Conservation (phyloP, 192 early-diverging fungal species). For the Backusella liffmaniae region DNA sequence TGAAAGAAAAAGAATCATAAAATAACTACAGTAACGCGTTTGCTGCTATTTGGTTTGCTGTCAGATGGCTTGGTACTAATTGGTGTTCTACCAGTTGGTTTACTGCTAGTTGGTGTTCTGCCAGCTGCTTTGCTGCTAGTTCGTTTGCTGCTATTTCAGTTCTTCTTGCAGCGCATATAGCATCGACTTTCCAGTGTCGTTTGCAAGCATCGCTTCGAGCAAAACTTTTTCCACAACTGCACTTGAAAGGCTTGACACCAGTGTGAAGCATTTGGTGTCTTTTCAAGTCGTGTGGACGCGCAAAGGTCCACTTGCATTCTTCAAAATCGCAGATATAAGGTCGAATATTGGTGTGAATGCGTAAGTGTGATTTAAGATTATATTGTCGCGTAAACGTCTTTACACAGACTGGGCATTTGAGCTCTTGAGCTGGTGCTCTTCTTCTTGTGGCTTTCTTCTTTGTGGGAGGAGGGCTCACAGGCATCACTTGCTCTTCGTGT, state of each 20-base stretch:
- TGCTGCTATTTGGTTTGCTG: neutral
- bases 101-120: too few relatives aligned
- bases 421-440: neutral
- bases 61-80: too few relatives aligned
- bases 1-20: neutral
- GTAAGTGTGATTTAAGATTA: conserved; percentile 73
- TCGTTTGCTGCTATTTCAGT: neutral
- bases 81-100: too few relatives aligned
- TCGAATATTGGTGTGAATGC: conserved; percentile 72
- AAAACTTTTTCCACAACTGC: conserved; percentile 76
- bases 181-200: conserved; percentile 41
- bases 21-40: neutral
- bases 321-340: conserved; percentile 59
- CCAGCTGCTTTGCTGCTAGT: too few relatives aligned
- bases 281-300: conserved; percentile 72
- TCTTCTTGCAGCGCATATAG: conserved; percentile 5
- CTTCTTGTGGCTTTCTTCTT: neutral
- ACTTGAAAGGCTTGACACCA: conserved; percentile 74
- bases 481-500: neutral
- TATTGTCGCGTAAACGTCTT: conserved; percentile 63
- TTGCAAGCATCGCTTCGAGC: conserved; percentile 70
- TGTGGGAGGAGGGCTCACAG: neutral
- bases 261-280: conserved; percentile 75
- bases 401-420: conserved; percentile 17
- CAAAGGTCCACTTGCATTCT: conserved; percentile 57